Conservation (phyloP, 75 land plant species). For the Pinus albicaulis region DNA sequence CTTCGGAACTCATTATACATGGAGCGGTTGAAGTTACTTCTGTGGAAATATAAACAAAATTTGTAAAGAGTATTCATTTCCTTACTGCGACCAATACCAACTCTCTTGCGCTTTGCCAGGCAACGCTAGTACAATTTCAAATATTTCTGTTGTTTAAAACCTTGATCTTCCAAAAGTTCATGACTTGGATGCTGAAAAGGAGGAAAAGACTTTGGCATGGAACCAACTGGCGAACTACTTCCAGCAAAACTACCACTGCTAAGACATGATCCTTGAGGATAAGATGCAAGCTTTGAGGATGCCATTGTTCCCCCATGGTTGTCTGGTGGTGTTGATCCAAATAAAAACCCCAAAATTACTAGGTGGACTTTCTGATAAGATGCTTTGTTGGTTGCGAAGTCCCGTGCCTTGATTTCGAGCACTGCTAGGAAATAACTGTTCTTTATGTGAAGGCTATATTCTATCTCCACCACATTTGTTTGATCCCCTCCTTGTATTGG, state of each 20-base stretch:
- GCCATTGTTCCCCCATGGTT: slow-evolving; percentile 38
- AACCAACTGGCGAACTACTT: slow-evolving; percentile 91
- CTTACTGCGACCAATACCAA: slow-evolving; percentile 95
- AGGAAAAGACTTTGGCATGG: slow-evolving; percentile 86
- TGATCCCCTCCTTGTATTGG: slow-evolving; percentile 43
- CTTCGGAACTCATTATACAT: too few species aligned
- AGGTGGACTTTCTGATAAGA: slow-evolving; percentile 86
- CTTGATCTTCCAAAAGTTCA: slow-evolving; percentile 92
- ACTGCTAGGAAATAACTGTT: slow-evolving; percentile 72
- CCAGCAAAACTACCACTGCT: slow-evolving; percentile 42
- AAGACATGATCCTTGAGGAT: slow-evolving; percentile 49
- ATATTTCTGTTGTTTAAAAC: slow-evolving; percentile 95
- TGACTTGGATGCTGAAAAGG: slow-evolving; percentile 98
- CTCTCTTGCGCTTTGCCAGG: slow-evolving; percentile 76
- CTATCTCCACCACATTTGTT: slow-evolving; percentile 26
- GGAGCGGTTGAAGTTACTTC: too few species aligned
- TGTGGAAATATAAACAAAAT: too few species aligned
- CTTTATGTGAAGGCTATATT: slow-evolving; percentile 42
- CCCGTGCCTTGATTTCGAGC: slow-evolving; percentile 41
- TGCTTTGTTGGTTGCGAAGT: slow-evolving; percentile 31
- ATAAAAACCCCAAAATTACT: slow-evolving; percentile 89
- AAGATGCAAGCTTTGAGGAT: slow-evolving; percentile 58
- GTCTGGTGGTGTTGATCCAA: slow-evolving; percentile 91
- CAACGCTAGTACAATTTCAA: slow-evolving; percentile 85
- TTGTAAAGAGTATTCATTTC: too few species aligned